phyloP scores from a whole-genome alignment of 192 early-diverging fungal genomes.

The Dimargaris cristalligena region DNA sequence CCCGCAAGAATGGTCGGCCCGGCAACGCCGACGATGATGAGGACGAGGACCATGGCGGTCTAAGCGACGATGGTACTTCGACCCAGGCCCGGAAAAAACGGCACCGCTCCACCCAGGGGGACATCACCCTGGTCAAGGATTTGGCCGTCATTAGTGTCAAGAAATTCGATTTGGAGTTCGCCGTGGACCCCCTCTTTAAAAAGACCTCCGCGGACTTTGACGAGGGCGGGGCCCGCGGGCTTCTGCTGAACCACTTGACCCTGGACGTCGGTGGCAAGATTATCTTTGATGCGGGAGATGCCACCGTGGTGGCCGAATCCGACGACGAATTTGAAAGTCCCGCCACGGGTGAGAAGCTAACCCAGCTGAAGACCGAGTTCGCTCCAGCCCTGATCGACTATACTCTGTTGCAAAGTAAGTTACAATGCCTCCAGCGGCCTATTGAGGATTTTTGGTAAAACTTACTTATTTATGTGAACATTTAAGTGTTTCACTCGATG shows the following conservation, averaged over 20 bases:
- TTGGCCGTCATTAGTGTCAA: slow-evolving; percentile 59
- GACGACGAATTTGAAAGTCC: slow-evolving; percentile 22
- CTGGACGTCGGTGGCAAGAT: slow-evolving; percentile 71
- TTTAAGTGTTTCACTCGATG: no score
- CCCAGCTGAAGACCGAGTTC: slow-evolving; percentile 22
- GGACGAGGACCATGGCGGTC: slow-evolving; percentile 26
- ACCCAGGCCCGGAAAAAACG: slow-evolving; percentile 12
- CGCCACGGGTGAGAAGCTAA: slow-evolving; percentile 16
- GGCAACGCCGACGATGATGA: slow-evolving; percentile 14
- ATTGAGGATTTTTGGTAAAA: no score
- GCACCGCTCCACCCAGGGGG: slow-evolving; percentile 27
- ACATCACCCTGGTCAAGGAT: slow-evolving; percentile 69
- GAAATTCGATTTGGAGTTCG: slow-evolving; percentile 80
- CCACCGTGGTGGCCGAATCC: slow-evolving; percentile 27
- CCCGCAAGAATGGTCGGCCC: slow-evolving; percentile 3
- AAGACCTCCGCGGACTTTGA: slow-evolving; percentile 98
- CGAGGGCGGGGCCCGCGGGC: slow-evolving; percentile 83
- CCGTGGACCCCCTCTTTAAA: slow-evolving; percentile 88
- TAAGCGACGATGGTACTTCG: slow-evolving; percentile 25
- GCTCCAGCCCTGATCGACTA: not conserved
- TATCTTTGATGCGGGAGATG: slow-evolving; percentile 89
- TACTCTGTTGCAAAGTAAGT: not conserved
- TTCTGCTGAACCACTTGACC: slow-evolving; percentile 75
- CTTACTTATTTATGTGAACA: no score
- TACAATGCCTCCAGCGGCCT: no score